A percentile compares a stretch with the other conserved stretches of the same genome.
phyloP scores from a whole-genome alignment of 2,329 filamentous ascomycete species.

The Westerdykella aurantiaca region DNA sequence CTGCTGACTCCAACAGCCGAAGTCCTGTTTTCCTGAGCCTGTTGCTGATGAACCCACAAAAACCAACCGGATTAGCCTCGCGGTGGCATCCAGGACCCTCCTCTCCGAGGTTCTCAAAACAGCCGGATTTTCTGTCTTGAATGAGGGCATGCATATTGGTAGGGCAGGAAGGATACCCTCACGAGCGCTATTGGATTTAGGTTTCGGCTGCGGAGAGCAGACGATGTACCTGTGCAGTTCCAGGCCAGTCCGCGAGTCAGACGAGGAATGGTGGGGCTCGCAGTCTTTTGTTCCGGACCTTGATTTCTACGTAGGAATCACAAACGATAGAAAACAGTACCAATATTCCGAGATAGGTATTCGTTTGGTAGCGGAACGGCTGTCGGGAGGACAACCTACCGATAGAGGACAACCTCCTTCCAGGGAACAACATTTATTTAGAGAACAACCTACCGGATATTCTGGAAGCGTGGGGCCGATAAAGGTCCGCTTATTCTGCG shows the following conservation, averaged over 20 bases:
- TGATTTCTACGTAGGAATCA: conserved; percentile 49
- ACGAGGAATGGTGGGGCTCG: conserved; percentile 15
- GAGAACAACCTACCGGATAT: no score
- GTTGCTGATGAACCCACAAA: not conserved
- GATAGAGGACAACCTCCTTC: no score
- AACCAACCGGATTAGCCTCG: conserved; percentile 6
- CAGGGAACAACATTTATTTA: no score
- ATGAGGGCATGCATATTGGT: conserved; percentile 2
- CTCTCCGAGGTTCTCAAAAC: conserved; percentile 44
- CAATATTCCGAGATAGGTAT: conserved; percentile 25
- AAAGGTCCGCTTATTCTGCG: conserved; percentile 39
- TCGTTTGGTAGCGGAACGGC: conserved; percentile 1
- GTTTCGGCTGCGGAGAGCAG: conserved; percentile 57
- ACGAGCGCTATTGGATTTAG: conserved; percentile 46
- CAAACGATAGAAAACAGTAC: conserved; percentile 45
- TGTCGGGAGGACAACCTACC: no score
- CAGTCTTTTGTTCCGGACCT: conserved; percentile 6
- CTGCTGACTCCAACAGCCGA: not conserved
- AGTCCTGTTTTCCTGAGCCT: not conserved
- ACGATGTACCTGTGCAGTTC: conserved; percentile 41
- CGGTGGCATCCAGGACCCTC: conserved; percentile 49
- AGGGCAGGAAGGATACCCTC: not conserved
- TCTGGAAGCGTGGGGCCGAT: no score
- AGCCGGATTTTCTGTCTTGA: conserved; percentile 34
- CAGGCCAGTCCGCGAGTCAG: conserved; percentile 7